Base-by-base conservation (phyloP, 31 red algal species). In the Endocladia muricata region DNA sequence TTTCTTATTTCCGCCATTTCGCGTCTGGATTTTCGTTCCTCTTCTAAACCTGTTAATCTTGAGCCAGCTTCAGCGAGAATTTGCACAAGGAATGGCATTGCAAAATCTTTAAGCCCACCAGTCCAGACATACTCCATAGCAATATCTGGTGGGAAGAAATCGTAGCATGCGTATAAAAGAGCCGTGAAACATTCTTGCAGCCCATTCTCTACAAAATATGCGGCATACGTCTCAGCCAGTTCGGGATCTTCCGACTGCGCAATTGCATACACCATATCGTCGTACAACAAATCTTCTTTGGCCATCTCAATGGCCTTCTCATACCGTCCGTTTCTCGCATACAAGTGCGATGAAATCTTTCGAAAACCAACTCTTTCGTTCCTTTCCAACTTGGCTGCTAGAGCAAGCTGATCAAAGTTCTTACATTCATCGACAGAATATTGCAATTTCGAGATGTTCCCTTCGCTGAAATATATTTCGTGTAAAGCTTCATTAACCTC, bases 1-100 rank as follows among this genome's bases (percentile, higher is more conserved):
- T 33, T 55, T 11, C 19, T 54, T 42, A 82, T 71, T 65, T 86
- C 56, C 56, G 84, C 76, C 28, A 85, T 58, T 48, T 91, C 82
- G 8, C 88, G 80, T 36, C 84, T 85, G 7, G 69, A 81, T 44
- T 85, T 82, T 38, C 83, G 66, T 73, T 96, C 93, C 23, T 91
- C 83, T 57, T 98, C 95, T 29, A 98, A 73, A 21, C 91, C 77
- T 33, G 84, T 90, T 22, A 98, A 43, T 22, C 95, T 78, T 33
- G 60, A 59, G 9, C 78, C 88, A 4, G 89, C 71, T 43, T 98
- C 95, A 7, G 78, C 73, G 9, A 98, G 28, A 0, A 88, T 98
- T 77, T 98, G 95, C 64, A 98, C 83, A 61, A 93, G 67, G 70
- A 88, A 97, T 13, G 94, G 94, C 94, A 97, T 97, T 5, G 94